Evolutionary conservation across 1,284 basidiomycete genomes (phyloP).

Genomic region (Sporisorium iseilematis-ciliati): DNA sequence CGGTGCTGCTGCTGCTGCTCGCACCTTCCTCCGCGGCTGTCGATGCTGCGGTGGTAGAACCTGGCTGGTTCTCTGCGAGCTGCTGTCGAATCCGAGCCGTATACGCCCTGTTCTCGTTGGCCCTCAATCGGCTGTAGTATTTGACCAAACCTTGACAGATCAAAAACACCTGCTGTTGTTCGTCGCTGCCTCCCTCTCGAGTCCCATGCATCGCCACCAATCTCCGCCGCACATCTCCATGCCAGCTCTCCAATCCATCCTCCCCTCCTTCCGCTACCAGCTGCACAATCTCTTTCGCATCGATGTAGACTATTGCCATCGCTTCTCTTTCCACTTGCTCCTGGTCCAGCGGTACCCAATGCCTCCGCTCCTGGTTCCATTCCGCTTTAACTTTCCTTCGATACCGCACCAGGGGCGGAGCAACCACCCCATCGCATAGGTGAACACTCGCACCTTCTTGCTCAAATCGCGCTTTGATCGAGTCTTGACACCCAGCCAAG

Average conservation of each 20-base stretch:
- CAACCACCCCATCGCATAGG: constrained; percentile 26
- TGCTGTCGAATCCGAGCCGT: constrained; percentile 43
- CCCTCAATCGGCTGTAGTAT: constrained; percentile 24
- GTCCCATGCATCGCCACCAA: constrained; percentile 16
- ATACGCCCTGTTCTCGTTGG: constrained; percentile 44
- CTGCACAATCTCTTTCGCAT: constrained; percentile 35
- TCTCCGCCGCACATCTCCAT: constrained; percentile 24
- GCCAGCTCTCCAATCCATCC: constrained; percentile 33
- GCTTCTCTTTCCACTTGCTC: constrained; percentile 30
- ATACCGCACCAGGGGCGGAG: constrained; percentile 35
- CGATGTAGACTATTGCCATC: constrained; percentile 32
- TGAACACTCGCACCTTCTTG: constrained; percentile 37
- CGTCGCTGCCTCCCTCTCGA: neutral
- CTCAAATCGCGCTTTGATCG: constrained; percentile 29
- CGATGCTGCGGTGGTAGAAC: neutral
- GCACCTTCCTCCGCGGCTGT: neutral
- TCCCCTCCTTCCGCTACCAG: constrained; percentile 22
- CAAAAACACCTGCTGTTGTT: constrained; percentile 34
- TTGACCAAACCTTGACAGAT: constrained; percentile 50
- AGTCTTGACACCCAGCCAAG: constrained; percentile 10
- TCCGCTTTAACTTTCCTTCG: constrained; percentile 31
- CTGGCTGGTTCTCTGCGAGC: constrained; percentile 21
- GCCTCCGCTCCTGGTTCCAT: constrained; percentile 27
- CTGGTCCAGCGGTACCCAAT: constrained; percentile 38
- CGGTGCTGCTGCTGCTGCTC: neutral